Evolutionary conservation across 192 early-diverging fungal genomes (phyloP), one percentile per base, ranked within the genome.

Genomic region (Glomus cerebriforme): DNA sequence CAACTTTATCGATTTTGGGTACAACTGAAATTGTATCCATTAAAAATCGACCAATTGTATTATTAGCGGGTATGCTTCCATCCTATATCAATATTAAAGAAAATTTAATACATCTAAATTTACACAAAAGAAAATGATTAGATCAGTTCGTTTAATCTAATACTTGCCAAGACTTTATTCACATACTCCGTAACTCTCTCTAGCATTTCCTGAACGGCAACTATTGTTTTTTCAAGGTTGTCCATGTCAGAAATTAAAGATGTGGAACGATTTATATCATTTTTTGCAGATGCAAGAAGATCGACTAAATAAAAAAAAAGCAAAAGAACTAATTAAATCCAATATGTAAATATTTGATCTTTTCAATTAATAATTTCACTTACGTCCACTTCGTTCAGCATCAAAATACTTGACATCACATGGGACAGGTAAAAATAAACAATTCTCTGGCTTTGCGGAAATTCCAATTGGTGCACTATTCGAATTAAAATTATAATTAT

Each of bases 21-120:
- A 98, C 92, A 45, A 92, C 91, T 12, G 95, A 92, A 74, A 99
- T 88, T 79, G 95, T 93, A 82, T 99, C 96, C 92, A 96, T 93
- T 65, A 99, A 85, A 81, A 93, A 96, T 69, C 95, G 95, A 69
- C 97, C 97, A 74, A 98, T 87, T 7, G 90, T 89, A 67, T 92
- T 90, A 81, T 94, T 95, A 71, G 88, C 90, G 12, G 87, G 79
- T 19, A 83, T 83, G 37, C 79, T 84, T 39, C 89, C 90, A 3
- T 77, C 67, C 85, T 86, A 74, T 34, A 3, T 43, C 10, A 43
- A 43, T 43, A 43, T 43, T 43, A 43, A 19, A 79, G 47, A 66
- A 17, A 74, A 70, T 3, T 39, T 72, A 29, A 47, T 9, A 15
- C 49, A 7, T 69, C 2, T 59, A 17, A 32, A 34, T 35, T 54